Base-by-base conservation (phyloP, 176 grass and related monocot genomes). In the Alopecurus myosuroides region DNA sequence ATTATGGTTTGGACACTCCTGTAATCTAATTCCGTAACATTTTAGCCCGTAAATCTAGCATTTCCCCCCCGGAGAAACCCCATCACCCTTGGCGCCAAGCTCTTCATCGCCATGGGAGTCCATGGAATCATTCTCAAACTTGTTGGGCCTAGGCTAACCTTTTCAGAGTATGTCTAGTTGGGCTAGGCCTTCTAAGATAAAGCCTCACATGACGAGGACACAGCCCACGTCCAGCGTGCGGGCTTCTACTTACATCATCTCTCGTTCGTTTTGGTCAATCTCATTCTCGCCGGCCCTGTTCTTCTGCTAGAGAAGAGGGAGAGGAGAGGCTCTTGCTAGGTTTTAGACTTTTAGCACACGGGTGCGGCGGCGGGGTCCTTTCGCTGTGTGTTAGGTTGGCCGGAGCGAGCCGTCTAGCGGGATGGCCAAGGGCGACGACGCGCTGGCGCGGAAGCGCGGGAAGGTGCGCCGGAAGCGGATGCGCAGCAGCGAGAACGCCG, bases 351-450 rank as follows among this genome's bases (percentile, higher is more conserved):
- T n/a, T n/a, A n/a, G n/a, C n/a, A n/a, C 53, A n/a, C 35, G 25
- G 37, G 0, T 81, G 44, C 19, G 61, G 74, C 74, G 74, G 74
- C 74, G 74, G 48, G 74, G 30, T 13, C 48, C 33, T 55, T 48
- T 36, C 61, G 66, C 42, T 9, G 37, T 4, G 80, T 28, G 66
- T 57, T 70, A 19, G 70, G 55, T 48, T 19, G 44, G 31, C 55
- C 41, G 56, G 41, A 29, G 22, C 31, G 28, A 23, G 22, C 82
- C 3, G n/a, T 13, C 71, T 5, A 18, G 41, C 61, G 23, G 70
- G 70, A 98, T 98, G 95, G 78, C 92, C n/a, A 98, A 98, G 84
- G 95, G 95, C 67, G 91, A 95, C 70, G 96, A 95, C 50, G 83
- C 88, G 29, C 9, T 95, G 57, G 89, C 80, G 85, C 83, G 82